Evolutionary conservation across 495 filamentous ascomycete species (phyloP).

Genomic region (Bryoglossum gracile): DNA sequence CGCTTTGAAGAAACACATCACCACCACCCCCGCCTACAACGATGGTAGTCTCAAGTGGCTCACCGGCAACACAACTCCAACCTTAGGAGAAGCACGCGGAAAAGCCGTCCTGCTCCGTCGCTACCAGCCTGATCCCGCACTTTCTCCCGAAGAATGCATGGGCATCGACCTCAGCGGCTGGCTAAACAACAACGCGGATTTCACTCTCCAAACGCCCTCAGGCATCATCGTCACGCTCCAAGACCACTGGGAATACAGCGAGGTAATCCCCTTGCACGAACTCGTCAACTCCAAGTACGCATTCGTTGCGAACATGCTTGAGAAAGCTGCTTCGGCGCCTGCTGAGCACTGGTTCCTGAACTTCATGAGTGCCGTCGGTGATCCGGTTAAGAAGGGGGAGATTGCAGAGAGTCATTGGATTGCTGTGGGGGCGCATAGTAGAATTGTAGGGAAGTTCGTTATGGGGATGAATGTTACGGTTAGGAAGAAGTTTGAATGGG

Average conservation of each 20-base stretch:
- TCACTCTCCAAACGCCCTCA: slow-evolving; percentile 25
- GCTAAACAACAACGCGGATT: slow-evolving; percentile 20
- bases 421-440: slow-evolving; percentile 27
- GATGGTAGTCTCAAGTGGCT: slow-evolving; percentile 12
- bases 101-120: slow-evolving; percentile 16
- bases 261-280: slow-evolving; percentile 24
- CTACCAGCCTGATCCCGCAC: slow-evolving; percentile 10
- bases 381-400: slow-evolving; percentile 28
- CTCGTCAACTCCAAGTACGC: slow-evolving; percentile 23
- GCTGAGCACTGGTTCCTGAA: slow-evolving; percentile 27
- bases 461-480: slow-evolving; percentile 25
- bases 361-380: slow-evolving; percentile 29
- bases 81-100: slow-evolving; percentile 11
- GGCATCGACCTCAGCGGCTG: slow-evolving; percentile 19
- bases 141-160: neutral
- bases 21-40: slow-evolving; percentile 8
- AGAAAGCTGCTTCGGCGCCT: slow-evolving; percentile 14
- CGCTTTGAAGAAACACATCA: slow-evolving; percentile 23
- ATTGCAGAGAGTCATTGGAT: slow-evolving; percentile 29
- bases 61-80: slow-evolving; percentile 8
- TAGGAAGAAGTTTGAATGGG: slow-evolving; percentile 15
- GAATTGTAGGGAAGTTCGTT: slow-evolving; percentile 24
- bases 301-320: slow-evolving; percentile 23
- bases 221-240: slow-evolving; percentile 22
- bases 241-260: slow-evolving; percentile 29